Evolutionary conservation across 2,329 filamentous ascomycete genomes (phyloP), one percentile per base, ranked within the genome.

Genomic region (Trichoderma polysporum): DNA sequence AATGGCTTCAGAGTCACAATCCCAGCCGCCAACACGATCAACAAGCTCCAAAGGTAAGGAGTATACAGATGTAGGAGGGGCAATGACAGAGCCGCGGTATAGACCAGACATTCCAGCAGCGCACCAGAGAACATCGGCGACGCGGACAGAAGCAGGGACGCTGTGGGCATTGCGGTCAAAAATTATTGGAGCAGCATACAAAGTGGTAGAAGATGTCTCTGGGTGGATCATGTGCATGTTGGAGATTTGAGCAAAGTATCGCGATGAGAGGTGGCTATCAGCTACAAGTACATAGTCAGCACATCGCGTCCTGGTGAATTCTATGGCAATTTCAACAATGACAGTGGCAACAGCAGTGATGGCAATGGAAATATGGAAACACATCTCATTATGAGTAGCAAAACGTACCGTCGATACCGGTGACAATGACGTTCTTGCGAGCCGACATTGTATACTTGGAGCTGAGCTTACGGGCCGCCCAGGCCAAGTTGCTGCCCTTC

Each of bases 401-500:
- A 29, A 50, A 80, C 87, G 69, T 83, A 91, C 90, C 88, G 80
- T 92, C 90, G 74, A 92, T 90, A 59, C 88, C 87, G 0, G 90
- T 92, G 66, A 92, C 81, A 56, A 92, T 84, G 4, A 91, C 86
- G 73, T 91, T 84, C 70, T 85, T 86, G 68, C 87, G 82, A 70
- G 79, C 72, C 8, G 74, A 75, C 66, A 84, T 78, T 5, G 82
- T 75, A 71, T 91, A 90, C 72, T 84, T 87, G 72, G 85, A 83
- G 74, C 87, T 89, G 60, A 90, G 81, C 75, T 88, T 87, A 70
- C 85, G 85, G 10, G 89, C 90, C 19, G 89, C 88, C 88, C 89
- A 92, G 60, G 86, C 86, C 68, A 90, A 83, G 76, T 92, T 92
- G 79, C 90, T 92, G 70, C 90, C 90, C 74, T 92, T 92, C 67